Base-by-base conservation (phyloP, 306 rosid genomes). In the Hippophae gyantsensis region DNA sequence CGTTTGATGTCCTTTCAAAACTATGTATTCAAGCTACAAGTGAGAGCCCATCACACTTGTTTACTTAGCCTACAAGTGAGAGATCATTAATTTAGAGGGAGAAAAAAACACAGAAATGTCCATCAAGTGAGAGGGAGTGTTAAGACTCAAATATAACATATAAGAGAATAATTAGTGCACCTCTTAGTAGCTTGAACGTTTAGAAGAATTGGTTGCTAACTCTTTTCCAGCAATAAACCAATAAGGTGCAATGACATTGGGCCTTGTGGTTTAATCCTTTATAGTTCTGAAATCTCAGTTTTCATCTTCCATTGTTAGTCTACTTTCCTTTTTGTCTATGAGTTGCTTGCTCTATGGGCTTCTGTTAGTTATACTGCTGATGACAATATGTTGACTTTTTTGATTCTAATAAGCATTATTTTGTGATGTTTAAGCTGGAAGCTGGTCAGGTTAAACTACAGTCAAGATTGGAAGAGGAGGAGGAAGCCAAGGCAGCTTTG, bases 381-480 rank as follows among this genome's bases (percentile, higher is more conserved):
- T 57, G 23, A 6, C 12, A 52, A 32, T 32, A 32, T 32, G 38
- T 42, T 43, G 40, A 58, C 62, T 43, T 65, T 27, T 46, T 63
- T 62, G 70, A 69, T 60, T 13, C 76, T 45, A 65, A 54, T 46
- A 49, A 69, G 14, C 59, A 6, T 74, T 74, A 40, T 61, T 76
- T 69, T 8, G 56, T 71, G 62, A 61, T 79, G 75, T 71, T 62
- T 76, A 78, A 87, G 96, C 79, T 87, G 61, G 96, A 87, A 82
- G 96, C 96, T 54, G 96, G 87, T 60, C 96, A 87, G 70, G 77
- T 76, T 61, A 87, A 82, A 76, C 74, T 87, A 66, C 84, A 69
- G 69, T 82, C 89, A 40, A 87, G 94, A 76, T 69, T 87, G 76
- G 94, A 87, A 82, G 96, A 87, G 77, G 96, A 87, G 70, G 96